A percentile compares a stretch with the other conserved stretches of the same genome.
Evolutionary conservation across 2,329 filamentous ascomycete species (phyloP).

Genomic region (Polytolypa hystricis): DNA sequence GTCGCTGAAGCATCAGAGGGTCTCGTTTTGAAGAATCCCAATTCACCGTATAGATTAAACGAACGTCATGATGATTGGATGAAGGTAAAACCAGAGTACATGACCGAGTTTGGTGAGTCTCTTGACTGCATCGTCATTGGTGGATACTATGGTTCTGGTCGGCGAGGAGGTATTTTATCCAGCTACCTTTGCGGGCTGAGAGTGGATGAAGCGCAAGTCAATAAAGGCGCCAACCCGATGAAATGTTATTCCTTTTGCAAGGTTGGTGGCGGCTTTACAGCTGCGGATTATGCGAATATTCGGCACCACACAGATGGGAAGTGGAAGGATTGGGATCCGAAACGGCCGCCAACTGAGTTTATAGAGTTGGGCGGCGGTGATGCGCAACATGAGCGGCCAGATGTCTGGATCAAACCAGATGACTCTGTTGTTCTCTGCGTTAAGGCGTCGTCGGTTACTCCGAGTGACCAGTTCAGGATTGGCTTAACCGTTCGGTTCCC

Average conservation of each 20-base stretch:
- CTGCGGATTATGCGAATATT: conserved; percentile 73
- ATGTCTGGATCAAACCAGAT: conserved; percentile 83
- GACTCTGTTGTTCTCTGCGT: conserved; percentile 81
- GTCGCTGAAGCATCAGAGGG: conserved; percentile 83
- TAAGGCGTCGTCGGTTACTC: conserved; percentile 70
- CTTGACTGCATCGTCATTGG: conserved; percentile 84
- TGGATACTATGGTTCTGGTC: conserved; percentile 83
- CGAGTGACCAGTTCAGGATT: conserved; percentile 66
- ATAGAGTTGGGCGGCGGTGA: conserved; percentile 74
- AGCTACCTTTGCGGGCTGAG: conserved; percentile 85
- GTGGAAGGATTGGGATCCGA: conserved; percentile 75
- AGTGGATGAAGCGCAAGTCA: conserved; percentile 57
- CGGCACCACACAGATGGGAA: conserved; percentile 79
- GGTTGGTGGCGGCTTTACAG: conserved; percentile 86
- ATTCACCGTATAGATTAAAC: conserved; percentile 75
- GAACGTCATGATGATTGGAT: conserved; percentile 93
- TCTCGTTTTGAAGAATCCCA: conserved; percentile 84
- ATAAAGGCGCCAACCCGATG: conserved; percentile 46
- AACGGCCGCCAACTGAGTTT: conserved; percentile 62
- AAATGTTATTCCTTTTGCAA: conserved; percentile 94
- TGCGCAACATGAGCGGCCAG: conserved; percentile 64
- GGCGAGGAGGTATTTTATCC: conserved; percentile 68
- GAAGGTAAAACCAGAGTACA: conserved; percentile 98
- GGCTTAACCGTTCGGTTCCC: conserved; percentile 79
- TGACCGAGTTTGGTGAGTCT: conserved; percentile 89